phyloP scores from a whole-genome alignment of 345 rosid species.

The Ricinus communis region DNA sequence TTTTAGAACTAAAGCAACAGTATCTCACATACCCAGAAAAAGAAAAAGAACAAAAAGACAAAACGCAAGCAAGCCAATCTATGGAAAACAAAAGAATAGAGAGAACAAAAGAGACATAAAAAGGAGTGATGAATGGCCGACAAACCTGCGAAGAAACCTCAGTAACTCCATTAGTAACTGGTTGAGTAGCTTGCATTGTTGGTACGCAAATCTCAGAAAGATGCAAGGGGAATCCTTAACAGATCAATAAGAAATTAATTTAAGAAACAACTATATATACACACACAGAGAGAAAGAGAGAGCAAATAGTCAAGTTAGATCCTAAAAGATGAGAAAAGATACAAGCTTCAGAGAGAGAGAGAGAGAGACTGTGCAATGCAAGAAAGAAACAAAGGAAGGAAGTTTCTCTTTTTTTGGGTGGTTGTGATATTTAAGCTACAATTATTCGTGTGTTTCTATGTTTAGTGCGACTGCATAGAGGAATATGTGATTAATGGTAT shows the following conservation, averaged over 20 bases:
- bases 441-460: no score
- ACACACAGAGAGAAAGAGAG: no score
- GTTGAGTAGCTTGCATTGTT: slow-evolving; percentile 18
- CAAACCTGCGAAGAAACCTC: slow-evolving; percentile 18
- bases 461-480: no score
- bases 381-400: neutral
- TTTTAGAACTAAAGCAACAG: slow-evolving; percentile 1
- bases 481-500: no score
- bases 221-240: neutral
- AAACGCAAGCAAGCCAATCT: neutral
- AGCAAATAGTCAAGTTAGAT: neutral
- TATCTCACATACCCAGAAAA: neutral
- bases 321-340: neutral
- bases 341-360: neutral
- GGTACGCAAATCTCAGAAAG: neutral
- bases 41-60: no score
- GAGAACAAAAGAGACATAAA: neutral
- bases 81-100: neutral
- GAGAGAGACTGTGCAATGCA: neutral
- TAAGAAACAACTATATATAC: neutral
- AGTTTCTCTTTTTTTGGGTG: neutral
- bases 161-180: slow-evolving; percentile 7
- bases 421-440: no score
- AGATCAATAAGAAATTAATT: neutral
- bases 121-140: neutral